Percentiles rank a stretch among this genome's conserved stretches.
These are phyloP conservation scores for Delitschia confertaspora DNA, from an alignment of 495 filamentous ascomycete genomes.

Conservation along the genomic window DNA sequence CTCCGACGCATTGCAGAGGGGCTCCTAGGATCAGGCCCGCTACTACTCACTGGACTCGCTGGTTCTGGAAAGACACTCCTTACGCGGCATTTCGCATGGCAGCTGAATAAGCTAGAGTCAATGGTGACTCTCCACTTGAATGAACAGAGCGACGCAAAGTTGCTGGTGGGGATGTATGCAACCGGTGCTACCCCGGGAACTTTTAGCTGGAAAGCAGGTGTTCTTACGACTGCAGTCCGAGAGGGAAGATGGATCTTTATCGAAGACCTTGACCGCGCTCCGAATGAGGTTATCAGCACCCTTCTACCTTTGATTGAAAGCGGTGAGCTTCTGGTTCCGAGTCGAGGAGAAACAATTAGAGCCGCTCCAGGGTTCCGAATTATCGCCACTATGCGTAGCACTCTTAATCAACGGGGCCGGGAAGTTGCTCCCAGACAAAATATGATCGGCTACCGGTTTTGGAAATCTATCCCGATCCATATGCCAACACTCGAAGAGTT, in stretches of 20 bases:
- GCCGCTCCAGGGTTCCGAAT: constrained; percentile 78
- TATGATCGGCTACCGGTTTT: constrained; percentile 72
- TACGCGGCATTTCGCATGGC: constrained; percentile 71
- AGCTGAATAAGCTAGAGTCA: constrained; percentile 59
- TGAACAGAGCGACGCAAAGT: constrained; percentile 94
- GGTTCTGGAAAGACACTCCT: constrained; percentile 86
- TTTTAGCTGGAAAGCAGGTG: constrained; percentile 87
- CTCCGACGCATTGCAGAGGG: constrained; percentile 56
- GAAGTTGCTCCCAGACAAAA: constrained; percentile 47
- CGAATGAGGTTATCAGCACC: constrained; percentile 88
- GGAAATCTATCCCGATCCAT: constrained; percentile 62
- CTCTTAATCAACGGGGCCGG: constrained; percentile 59
- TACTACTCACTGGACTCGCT: constrained; percentile 73
- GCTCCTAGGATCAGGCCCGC: constrained; percentile 55
- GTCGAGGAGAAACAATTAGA: constrained; percentile 72
- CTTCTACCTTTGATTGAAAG: constrained; percentile 84
- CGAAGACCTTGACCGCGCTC: constrained; percentile 91
- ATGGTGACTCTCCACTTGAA: constrained; percentile 92
- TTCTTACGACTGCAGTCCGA: constrained; percentile 82
- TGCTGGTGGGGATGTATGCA: constrained; percentile 86
- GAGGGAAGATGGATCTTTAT: constrained; percentile 95
- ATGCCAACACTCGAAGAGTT: constrained; percentile 64
- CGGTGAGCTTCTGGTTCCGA: constrained; percentile 76
- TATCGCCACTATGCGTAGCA: constrained; percentile 80
- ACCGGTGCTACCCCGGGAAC: constrained; percentile 75